A percentile compares a stretch with the other conserved stretches of the same genome.
phyloP scores from a whole-genome alignment of 352 stramenopile genomes.

The Pythium scleroteichum region DNA sequence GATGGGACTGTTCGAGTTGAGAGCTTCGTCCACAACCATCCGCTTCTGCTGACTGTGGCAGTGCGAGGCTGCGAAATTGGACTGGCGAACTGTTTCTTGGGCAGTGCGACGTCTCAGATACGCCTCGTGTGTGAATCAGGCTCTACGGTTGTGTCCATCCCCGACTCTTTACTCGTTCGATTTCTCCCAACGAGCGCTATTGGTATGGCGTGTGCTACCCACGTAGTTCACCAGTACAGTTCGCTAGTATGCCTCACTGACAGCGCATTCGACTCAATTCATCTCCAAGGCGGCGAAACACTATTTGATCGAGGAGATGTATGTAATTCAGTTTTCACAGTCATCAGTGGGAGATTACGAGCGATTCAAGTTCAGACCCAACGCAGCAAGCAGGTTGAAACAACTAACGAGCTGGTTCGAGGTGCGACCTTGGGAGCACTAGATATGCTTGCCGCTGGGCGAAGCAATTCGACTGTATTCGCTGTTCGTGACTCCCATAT shows the following conservation, averaged over 20 bases:
- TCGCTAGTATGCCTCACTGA: conserved; percentile 68
- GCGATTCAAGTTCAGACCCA: conserved; percentile 69
- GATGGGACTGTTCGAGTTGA: conserved; percentile 58
- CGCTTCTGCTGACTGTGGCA: conserved; percentile 51
- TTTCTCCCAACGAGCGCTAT: conserved; percentile 56
- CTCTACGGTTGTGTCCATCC: conserved; percentile 52
- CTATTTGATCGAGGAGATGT: conserved; percentile 76
- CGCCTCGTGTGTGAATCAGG: conserved; percentile 53
- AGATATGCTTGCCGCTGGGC: conserved; percentile 76
- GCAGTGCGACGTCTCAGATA: conserved; percentile 36
- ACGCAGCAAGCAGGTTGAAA: conserved; percentile 66
- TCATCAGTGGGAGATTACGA: conserved; percentile 78
- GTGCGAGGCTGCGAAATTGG: conserved; percentile 68
- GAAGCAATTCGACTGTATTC: conserved; percentile 83
- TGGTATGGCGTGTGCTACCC: conserved; percentile 49
- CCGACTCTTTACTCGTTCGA: conserved; percentile 55
- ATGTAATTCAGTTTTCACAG: conserved; percentile 79
- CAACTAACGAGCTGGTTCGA: conserved; percentile 77
- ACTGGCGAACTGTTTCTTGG: conserved; percentile 66
- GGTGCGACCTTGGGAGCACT: conserved; percentile 77
- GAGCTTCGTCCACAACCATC: conserved; percentile 39
- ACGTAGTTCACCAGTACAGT: conserved; percentile 76
- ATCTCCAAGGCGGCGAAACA: conserved; percentile 80
- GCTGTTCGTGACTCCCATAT: conserved; percentile 86
- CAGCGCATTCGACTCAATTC: conserved; percentile 82